A percentile compares a stretch with the other conserved stretches of the same genome.
Evolutionary conservation across 2,329 filamentous ascomycete genomes (phyloP).

Genomic region (Aspergillus pseudoterreus): DNA sequence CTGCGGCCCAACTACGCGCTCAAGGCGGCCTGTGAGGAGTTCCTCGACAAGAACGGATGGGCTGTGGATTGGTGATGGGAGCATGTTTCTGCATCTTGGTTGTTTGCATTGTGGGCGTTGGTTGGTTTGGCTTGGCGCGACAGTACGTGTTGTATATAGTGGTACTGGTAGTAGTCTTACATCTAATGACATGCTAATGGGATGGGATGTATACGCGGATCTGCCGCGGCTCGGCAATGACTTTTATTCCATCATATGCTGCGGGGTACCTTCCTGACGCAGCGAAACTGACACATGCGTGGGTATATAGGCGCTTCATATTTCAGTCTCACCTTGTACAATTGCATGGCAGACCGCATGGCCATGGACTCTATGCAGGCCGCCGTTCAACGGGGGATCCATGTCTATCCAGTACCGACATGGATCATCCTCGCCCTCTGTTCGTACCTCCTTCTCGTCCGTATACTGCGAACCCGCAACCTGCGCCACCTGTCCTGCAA

Average conservation of each 20-base stretch:
- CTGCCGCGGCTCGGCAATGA: no score
- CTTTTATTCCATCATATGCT: neutral
- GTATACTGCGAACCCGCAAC: neutral
- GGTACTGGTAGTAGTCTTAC: no score
- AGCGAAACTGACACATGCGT: neutral
- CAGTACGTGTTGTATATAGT: no score
- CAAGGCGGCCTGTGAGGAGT: constrained; percentile 79
- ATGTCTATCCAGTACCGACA: neutral
- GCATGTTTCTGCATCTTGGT: neutral
- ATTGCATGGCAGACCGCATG: no score
- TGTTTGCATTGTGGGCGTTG: constrained; percentile 2
- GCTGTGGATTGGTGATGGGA: constrained; percentile 74
- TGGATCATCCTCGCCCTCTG: neutral
- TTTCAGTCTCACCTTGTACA: no score
- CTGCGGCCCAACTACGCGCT: constrained; percentile 78
- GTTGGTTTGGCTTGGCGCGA: neutral
- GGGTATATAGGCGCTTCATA: neutral
- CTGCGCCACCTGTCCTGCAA: neutral
- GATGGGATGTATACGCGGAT: no score
- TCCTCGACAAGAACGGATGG: constrained; percentile 83
- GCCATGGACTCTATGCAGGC: no score
- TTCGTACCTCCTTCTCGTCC: neutral
- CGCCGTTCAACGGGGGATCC: no score
- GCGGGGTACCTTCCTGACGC: neutral
- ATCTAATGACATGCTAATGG: no score